Evolutionary conservation across 257 asterid species (phyloP).

Genomic region (Phtheirospermum japonicum): DNA sequence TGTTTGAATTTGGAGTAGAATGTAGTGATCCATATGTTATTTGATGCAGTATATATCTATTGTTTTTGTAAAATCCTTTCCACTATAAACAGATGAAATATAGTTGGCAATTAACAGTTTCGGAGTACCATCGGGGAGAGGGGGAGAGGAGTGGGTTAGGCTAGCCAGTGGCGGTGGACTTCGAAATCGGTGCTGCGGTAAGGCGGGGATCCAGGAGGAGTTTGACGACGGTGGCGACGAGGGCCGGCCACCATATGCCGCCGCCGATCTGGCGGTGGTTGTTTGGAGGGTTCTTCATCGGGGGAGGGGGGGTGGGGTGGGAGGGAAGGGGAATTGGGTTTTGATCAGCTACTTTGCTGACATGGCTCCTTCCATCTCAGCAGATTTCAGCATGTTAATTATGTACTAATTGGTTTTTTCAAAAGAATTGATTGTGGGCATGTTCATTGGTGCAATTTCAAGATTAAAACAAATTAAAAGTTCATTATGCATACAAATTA

Average conservation of each 20-base stretch:
- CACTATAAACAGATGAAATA: neutral
- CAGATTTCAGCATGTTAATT: neutral
- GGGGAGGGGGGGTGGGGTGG: neutral
- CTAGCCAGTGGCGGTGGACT: conserved; percentile 93
- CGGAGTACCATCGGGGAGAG: conserved; percentile 80
- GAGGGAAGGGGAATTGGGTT: neutral
- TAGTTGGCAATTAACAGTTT: conserved; percentile 11
- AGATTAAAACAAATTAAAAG: too few species aligned
- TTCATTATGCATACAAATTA: too few species aligned
- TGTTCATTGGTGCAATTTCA: too few species aligned
- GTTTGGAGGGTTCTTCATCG: conserved; percentile 43
- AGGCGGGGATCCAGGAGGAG: conserved; percentile 80
- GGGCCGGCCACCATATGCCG: conserved; percentile 57
- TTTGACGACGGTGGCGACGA: conserved; percentile 56
- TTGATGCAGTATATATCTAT: too few species aligned
- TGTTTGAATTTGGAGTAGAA: too few species aligned
- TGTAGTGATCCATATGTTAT: too few species aligned
- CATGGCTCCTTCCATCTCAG: neutral
- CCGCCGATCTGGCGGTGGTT: conserved; percentile 32
- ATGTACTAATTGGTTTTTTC: too few species aligned
- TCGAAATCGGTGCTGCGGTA: conserved; percentile 95
- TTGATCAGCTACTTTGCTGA: neutral
- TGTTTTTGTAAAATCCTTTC: conserved; percentile 1
- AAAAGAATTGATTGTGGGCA: too few species aligned
- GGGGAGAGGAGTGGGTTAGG: conserved; percentile 79